Evolutionary conservation across 2,329 filamentous ascomycete species (phyloP).

Genomic region (Rosellinia necatrix): DNA sequence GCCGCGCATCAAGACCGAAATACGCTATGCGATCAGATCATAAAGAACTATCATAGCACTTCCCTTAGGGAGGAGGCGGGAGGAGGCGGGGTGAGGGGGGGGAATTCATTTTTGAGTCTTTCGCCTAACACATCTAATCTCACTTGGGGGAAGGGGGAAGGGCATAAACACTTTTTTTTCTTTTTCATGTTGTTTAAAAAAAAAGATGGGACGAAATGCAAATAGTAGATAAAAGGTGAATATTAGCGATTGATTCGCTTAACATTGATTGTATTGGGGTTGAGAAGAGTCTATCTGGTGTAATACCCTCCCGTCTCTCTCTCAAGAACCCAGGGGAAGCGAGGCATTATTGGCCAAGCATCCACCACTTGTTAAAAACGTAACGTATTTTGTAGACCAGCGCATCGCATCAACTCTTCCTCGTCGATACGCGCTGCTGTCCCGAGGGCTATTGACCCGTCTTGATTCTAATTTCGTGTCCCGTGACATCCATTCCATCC

Average conservation of each 20-base stretch:
- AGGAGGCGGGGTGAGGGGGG: too few species aligned
- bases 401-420: slow-evolving; percentile 32
- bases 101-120: too few species aligned
- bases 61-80: too few species aligned
- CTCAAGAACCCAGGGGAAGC: slow-evolving; percentile 33
- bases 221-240: too few species aligned
- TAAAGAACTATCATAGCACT: too few species aligned
- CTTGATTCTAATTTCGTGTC: slow-evolving; percentile 37
- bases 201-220: too few species aligned
- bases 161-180: too few species aligned
- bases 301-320: slow-evolving; percentile 30
- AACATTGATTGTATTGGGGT: slow-evolving; percentile 37
- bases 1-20: too few species aligned
- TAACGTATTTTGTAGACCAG: slow-evolving; percentile 30
- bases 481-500: slow-evolving; percentile 26
- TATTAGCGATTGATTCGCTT: slow-evolving; percentile 26
- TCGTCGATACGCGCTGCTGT: slow-evolving; percentile 21
- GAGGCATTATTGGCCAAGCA: slow-evolving; percentile 30
- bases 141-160: too few species aligned
- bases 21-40: too few species aligned
- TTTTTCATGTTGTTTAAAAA: too few species aligned
- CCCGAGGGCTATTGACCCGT: slow-evolving; percentile 39
- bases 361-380: slow-evolving; percentile 37
- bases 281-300: slow-evolving; percentile 34
- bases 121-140: too few species aligned